Evolutionary conservation across 1,284 basidiomycete genomes (phyloP).

Genomic region (Flammula alnicola): DNA sequence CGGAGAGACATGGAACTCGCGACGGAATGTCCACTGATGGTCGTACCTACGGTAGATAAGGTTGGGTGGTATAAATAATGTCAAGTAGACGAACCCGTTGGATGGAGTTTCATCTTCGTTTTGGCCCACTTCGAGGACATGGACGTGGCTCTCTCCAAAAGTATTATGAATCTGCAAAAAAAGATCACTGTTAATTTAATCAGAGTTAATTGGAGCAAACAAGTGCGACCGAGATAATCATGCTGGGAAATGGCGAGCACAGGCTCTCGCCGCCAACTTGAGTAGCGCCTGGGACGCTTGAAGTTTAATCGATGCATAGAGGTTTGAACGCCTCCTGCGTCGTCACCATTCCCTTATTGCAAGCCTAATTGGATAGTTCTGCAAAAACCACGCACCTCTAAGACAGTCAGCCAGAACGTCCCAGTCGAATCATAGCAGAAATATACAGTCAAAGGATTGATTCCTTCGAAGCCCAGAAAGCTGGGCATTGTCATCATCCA

Average conservation of each 20-base stretch:
- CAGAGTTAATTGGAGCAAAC: no score
- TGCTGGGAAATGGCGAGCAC: no score
- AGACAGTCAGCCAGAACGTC: slow-evolving; percentile 52
- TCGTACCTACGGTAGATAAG: slow-evolving; percentile 50
- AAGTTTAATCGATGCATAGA: no score
- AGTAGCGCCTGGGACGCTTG: no score
- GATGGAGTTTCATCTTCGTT: slow-evolving; percentile 44
- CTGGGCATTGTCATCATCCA: slow-evolving; percentile 83
- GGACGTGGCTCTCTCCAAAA: slow-evolving; percentile 74
- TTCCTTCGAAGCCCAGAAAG: slow-evolving; percentile 70
- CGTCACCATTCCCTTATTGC: no score
- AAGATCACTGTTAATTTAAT: no score
- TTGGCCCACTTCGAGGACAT: slow-evolving; percentile 53
- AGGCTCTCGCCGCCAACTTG: no score
- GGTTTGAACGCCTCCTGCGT: no score
- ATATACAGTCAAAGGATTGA: slow-evolving; percentile 79
- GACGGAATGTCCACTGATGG: slow-evolving; percentile 73
- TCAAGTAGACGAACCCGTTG: slow-evolving; percentile 43
- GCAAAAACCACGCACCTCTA: slow-evolving; percentile 52
- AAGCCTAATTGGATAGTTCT: no score
- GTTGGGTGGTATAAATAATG: background rate
- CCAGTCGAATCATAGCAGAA: slow-evolving; percentile 57
- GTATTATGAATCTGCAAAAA: slow-evolving; percentile 72
- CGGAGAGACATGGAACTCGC: slow-evolving; percentile 81
- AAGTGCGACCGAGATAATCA: no score